phyloP scores from a whole-genome alignment of 2,329 filamentous ascomycete genomes.

The Xylariaceae sp. region DNA sequence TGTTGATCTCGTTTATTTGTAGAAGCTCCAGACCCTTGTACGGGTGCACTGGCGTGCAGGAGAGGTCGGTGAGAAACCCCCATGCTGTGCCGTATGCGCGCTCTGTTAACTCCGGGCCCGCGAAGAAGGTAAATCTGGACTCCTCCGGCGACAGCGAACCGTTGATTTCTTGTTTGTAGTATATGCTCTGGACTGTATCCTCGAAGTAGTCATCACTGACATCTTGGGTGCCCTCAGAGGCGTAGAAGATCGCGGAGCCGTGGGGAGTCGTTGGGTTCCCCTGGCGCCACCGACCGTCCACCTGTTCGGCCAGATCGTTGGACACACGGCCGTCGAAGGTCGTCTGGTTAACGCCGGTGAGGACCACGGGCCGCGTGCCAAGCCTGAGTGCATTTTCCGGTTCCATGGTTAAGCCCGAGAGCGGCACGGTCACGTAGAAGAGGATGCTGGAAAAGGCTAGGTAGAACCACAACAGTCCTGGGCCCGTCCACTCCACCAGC shows the following conservation, averaged over 20 bases:
- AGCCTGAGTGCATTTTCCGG: neutral
- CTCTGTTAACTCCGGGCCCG: neutral
- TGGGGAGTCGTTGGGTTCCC: neutral
- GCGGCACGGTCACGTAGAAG: neutral
- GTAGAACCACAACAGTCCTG: neutral
- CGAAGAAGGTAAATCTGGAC: neutral
- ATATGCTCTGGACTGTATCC: neutral
- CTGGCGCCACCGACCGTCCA: neutral
- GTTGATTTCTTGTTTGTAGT: neutral
- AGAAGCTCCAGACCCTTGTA: slow-evolving; percentile 1
- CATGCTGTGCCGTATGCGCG: slow-evolving; percentile 1
- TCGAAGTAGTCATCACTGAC: neutral
- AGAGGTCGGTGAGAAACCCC: neutral
- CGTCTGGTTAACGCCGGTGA: neutral
- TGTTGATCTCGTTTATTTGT: neutral
- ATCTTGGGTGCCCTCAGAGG: neutral
- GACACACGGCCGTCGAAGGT: neutral
- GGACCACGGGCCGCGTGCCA: neutral
- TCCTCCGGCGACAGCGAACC: neutral
- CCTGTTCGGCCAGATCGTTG: neutral
- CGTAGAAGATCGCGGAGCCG: neutral
- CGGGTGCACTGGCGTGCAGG: neutral
- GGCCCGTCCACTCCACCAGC: neutral
- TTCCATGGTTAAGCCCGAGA: neutral
- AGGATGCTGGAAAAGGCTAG: neutral